A percentile compares a stretch with the other conserved stretches of the same genome.
Conservation (phyloP, 139 green algal genomes). For the Axilococcus clingmanii region DNA sequence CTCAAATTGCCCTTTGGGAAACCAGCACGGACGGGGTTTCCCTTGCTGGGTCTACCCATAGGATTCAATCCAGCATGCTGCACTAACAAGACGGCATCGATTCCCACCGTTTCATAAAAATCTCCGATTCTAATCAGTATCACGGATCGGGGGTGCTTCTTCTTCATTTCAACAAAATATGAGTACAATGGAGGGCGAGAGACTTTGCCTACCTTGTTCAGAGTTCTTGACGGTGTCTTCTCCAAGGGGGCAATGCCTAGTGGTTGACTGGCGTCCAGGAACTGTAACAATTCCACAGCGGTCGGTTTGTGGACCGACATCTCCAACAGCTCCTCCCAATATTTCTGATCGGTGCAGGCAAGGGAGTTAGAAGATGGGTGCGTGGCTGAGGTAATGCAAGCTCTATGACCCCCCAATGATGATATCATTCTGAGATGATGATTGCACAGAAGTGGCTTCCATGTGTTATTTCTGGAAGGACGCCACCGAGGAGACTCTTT, state of each 20-base stretch:
- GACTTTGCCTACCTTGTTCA: not conserved
- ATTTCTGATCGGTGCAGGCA: too few relatives aligned
- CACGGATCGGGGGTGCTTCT: conserved; percentile 39
- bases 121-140: conserved; percentile 54
- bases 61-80: conserved; percentile 70
- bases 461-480: too few relatives aligned
- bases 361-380: too few relatives aligned
- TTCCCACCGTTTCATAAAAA: conserved; percentile 80
- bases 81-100: conserved; percentile 77
- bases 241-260: conserved; percentile 2
- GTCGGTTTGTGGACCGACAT: conserved; percentile 31
- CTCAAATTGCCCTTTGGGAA: conserved; percentile 62
- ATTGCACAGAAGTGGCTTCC: too few relatives aligned
- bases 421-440: too few relatives aligned
- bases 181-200: conserved; percentile 11
- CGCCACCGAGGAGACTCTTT: too few relatives aligned
- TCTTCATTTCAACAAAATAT: conserved; percentile 12
- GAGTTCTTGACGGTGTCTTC: not conserved
- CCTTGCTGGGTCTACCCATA: conserved; percentile 46
- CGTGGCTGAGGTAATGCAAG: too few relatives aligned
- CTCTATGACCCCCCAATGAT: too few relatives aligned
- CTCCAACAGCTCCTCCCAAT: conserved; percentile 30
- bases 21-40: conserved; percentile 49
- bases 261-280: conserved; percentile 20
- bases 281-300: conserved; percentile 16